Evolutionary conservation across 2,329 filamentous ascomycete genomes (phyloP), one percentile per base, ranked within the genome.

Genomic region (Penicillium sp.): DNA sequence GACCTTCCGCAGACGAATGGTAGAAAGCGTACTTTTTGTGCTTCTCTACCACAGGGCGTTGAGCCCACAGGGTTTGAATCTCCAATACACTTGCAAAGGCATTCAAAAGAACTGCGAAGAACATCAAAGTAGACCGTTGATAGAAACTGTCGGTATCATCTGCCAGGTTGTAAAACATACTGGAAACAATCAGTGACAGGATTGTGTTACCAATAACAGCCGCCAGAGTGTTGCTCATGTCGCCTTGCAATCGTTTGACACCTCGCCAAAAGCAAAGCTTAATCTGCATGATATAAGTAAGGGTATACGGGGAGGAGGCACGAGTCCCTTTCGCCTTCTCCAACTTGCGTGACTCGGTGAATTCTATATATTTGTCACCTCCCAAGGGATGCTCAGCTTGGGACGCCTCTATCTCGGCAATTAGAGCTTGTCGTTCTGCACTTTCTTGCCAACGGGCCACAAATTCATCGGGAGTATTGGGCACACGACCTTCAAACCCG

Each of bases 41-140:
- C 70, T 96, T 96, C 69, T 96, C 91, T 58, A 97, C 90, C 64
- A 96, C 96, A 1, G 89, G 88, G 38, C 92, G 87, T 81, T 96
- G 91, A 2, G 89, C 83, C 69, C 94, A 97, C 5, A 96, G 81
- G 0, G 89, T 91, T 38, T 94, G 74, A 68, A 96, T 94, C 79
- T 94, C 90, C 33, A 94, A 81, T 53, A 88, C 88, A 69, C 85
- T 89, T 60, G 87, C 81, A 67, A 95, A 94, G 47, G 90, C 91
- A 71, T 94, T 96, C 78, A 94, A 86, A 57, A 96, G 79, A 66
- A 91, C 86, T 63, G 90, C 89, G 68, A 96, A 94, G 83, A 96
- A 96, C 55, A 96, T 78, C 28, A 96, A 79, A 47, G 89, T 86
- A 61, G 89, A 89, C 59, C 91, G 85, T 65, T 84, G 82, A 76